phyloP scores from a whole-genome alignment of 495 filamentous ascomycete species.

The Pyrenopolyporus hunteri region DNA sequence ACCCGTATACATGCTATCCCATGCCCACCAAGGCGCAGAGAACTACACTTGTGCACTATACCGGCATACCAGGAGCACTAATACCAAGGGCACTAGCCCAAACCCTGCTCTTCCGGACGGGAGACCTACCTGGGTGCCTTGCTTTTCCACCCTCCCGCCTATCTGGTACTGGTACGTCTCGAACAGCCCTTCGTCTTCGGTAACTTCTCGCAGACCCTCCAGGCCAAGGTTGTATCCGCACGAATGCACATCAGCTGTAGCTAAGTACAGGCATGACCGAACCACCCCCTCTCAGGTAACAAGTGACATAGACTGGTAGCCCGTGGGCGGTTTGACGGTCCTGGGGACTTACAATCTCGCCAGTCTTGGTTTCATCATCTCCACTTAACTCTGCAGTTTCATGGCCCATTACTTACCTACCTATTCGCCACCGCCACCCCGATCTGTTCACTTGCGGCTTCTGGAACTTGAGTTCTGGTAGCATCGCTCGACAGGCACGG shows the following conservation, averaged over 20 bases:
- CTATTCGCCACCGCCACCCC: conserved; percentile 43
- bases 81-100: too few relatives aligned
- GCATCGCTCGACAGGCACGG: conserved; percentile 39
- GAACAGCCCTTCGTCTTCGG: conserved; percentile 32
- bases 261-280: conserved; percentile 26
- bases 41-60: conserved; percentile 20
- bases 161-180: conserved; percentile 26
- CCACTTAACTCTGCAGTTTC: conserved; percentile 40
- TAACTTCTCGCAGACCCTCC: conserved; percentile 15
- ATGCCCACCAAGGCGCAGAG: conserved; percentile 3
- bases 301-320: conserved; percentile 25
- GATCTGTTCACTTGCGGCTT: conserved; percentile 38
- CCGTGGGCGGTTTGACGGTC: conserved; percentile 38
- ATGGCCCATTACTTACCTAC: conserved; percentile 18
- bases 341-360: too few relatives aligned
- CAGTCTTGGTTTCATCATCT: conserved; percentile 40
- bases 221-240: conserved; percentile 37
- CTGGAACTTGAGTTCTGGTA: conserved; percentile 35
- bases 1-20: neutral
- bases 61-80: conserved; percentile 9
- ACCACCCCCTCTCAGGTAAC: conserved; percentile 18
- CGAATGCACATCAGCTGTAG: conserved; percentile 41
- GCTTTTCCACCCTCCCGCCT: conserved; percentile 19
- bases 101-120: conserved; percentile 13
- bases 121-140: conserved; percentile 7